Evolutionary conservation across 176 grass and related monocot genomes (phyloP).

Genomic region (Oryza glumipatula): DNA sequence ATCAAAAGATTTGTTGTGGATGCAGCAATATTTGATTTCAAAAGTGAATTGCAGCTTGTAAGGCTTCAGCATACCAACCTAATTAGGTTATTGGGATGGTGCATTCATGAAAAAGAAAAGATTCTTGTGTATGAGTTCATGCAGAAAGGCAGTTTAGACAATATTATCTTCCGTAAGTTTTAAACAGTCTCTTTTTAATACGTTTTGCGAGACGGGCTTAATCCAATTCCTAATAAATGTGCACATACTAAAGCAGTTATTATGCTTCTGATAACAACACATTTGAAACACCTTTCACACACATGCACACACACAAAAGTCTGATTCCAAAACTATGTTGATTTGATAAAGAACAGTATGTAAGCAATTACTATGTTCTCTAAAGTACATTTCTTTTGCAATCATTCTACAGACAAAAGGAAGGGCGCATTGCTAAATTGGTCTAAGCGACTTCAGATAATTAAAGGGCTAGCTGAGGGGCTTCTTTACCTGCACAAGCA

Average conservation of each 20-base stretch:
- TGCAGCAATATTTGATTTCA: conserved; percentile 36
- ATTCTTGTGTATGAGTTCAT: conserved; percentile 40
- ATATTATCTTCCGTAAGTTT: conserved; percentile 26
- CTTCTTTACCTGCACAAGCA: conserved; percentile 60
- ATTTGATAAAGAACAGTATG: conserved; percentile 8
- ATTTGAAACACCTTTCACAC: not conserved
- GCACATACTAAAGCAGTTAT: not conserved
- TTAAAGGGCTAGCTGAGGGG: conserved; percentile 44
- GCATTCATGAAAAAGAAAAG: conserved; percentile 43
- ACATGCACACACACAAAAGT: no score
- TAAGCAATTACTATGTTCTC: conserved; percentile 6
- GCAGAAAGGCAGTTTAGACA: conserved; percentile 21
- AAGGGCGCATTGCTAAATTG: conserved; percentile 13
- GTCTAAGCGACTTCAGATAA: conserved; percentile 47
- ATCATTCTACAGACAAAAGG: conserved; percentile 11
- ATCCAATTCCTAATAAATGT: conserved; percentile 19
- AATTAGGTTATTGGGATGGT: conserved; percentile 40
- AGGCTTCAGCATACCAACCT: conserved; percentile 49
- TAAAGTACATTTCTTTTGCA: not conserved
- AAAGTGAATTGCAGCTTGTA: conserved; percentile 40
- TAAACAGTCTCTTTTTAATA: not conserved
- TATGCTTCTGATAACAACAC: not conserved
- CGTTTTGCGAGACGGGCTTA: not conserved
- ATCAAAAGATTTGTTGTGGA: conserved; percentile 40
- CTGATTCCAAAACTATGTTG: not conserved